Evolutionary conservation across 75 land plant genomes (phyloP).

Genomic region (Cunninghamia lanceolata): DNA sequence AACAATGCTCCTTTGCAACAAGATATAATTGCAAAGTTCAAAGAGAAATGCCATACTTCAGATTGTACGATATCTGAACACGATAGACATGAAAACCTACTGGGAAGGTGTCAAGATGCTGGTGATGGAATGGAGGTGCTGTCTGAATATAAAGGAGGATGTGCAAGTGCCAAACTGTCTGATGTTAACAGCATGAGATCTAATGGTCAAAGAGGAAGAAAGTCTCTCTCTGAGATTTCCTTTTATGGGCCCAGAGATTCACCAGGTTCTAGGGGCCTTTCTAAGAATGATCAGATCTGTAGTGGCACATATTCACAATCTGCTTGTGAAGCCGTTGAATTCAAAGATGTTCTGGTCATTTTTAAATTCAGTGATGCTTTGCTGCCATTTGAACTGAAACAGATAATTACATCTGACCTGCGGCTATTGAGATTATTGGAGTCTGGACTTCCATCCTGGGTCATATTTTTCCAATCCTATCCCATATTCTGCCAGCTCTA

Average conservation of each 20-base stretch:
- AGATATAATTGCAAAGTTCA: background rate
- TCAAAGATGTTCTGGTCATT: constrained; percentile 59
- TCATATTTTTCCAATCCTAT: constrained; percentile 90
- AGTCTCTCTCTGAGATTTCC: background rate
- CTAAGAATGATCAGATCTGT: background rate
- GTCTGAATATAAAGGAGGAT: background rate
- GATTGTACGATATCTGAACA: background rate
- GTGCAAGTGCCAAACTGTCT: background rate
- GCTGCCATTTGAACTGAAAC: constrained; percentile 68
- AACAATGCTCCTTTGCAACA: background rate
- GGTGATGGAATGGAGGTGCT: background rate
- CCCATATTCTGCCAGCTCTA: constrained; percentile 79
- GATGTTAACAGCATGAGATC: constrained; percentile 1
- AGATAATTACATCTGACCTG: constrained; percentile 70
- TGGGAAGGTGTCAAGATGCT: background rate
- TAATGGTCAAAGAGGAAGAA: background rate
- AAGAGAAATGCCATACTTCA: background rate
- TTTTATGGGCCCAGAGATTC: background rate
- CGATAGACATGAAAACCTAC: background rate
- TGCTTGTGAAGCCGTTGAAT: constrained; percentile 18
- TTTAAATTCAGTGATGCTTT: constrained; percentile 70
- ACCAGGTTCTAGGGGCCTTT: background rate
- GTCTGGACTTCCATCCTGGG: constrained; percentile 94
- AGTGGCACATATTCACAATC: background rate
- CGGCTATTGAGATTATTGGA: constrained; percentile 79